Evolutionary conservation across 352 stramenopile species (phyloP).

Genomic region (Globisporangium takayamanum): DNA sequence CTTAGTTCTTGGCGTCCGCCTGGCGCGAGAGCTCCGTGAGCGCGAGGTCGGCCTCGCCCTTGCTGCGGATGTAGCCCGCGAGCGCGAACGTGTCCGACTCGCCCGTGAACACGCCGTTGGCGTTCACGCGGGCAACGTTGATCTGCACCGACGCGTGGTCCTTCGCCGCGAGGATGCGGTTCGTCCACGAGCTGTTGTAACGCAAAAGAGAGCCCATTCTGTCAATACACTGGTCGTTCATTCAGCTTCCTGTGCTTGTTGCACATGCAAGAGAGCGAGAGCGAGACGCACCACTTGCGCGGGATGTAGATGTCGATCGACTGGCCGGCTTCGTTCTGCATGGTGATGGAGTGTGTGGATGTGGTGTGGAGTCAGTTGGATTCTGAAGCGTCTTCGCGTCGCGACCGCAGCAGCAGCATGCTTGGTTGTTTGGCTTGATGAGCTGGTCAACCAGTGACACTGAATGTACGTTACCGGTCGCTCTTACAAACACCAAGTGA

Average conservation of each 20-base stretch:
- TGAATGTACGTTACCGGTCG: conserved; percentile 83
- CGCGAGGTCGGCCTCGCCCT: conserved; percentile 93
- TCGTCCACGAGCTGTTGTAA: conserved; percentile 92
- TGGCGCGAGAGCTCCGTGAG: conserved; percentile 80
- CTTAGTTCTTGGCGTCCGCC: conserved; percentile 79
- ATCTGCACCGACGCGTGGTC: conserved; percentile 98
- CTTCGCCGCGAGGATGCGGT: conserved; percentile 96
- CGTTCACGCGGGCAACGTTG: conserved; percentile 97
- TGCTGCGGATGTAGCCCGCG: conserved; percentile 95
- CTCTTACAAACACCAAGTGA: conserved; percentile 39
- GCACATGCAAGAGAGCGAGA: not conserved
- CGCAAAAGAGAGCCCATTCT: not conserved
- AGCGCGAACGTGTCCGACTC: conserved; percentile 94
- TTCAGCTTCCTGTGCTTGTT: too few relatives aligned
- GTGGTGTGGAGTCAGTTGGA: conserved; percentile 46
- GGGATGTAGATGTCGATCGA: conserved; percentile 99
- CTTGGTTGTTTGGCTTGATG: not conserved
- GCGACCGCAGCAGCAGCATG: not conserved
- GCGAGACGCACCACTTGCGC: conserved; percentile 89
- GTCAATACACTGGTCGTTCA: not conserved
- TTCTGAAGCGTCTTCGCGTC: conserved; percentile 34
- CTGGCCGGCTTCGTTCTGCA: conserved; percentile 97
- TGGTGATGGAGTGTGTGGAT: conserved; percentile 41
- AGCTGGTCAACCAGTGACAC: conserved; percentile 55
- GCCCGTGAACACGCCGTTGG: conserved; percentile 94